A percentile compares a stretch with the other conserved stretches of the same genome.
Evolutionary conservation across 352 stramenopile genomes (phyloP).

Genomic region (Phytophthora multivora): DNA sequence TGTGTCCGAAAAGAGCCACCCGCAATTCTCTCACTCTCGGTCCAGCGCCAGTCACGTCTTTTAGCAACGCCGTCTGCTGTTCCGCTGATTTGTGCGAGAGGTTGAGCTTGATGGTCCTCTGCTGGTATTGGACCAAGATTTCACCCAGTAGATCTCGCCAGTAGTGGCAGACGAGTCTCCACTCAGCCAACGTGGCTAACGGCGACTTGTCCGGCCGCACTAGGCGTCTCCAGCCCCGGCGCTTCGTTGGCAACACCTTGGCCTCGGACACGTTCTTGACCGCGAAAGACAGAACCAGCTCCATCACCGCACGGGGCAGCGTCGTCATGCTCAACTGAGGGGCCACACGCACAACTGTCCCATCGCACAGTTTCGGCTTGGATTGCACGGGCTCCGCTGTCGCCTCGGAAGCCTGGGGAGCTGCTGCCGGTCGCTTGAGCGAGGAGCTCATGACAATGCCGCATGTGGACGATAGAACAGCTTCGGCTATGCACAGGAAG

Average conservation of each 20-base stretch:
- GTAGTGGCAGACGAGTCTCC: slow-evolving; percentile 48
- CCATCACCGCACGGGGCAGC: slow-evolving; percentile 54
- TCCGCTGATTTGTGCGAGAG: slow-evolving; percentile 47
- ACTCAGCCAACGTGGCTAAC: slow-evolving; percentile 43
- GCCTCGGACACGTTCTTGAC: slow-evolving; percentile 53
- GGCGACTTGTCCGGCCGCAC: slow-evolving; percentile 37
- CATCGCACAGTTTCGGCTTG: slow-evolving; percentile 18
- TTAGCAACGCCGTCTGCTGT: slow-evolving; percentile 30
- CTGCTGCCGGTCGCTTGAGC: slow-evolving; percentile 21
- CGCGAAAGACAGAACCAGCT: slow-evolving; percentile 58
- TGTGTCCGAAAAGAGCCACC: slow-evolving; percentile 57
- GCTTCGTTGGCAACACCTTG: slow-evolving; percentile 53
- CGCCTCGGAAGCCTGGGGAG: slow-evolving; percentile 3
- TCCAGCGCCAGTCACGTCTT: slow-evolving; percentile 25
- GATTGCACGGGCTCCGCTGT: slow-evolving; percentile 13
- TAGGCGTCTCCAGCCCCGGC: slow-evolving; percentile 48
- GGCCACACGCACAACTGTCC: neutral
- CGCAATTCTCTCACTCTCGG: slow-evolving; percentile 44
- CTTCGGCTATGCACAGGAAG: slow-evolving; percentile 11
- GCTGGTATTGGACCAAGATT: slow-evolving; percentile 46
- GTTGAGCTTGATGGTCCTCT: slow-evolving; percentile 49
- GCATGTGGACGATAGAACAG: slow-evolving; percentile 10
- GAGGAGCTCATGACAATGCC: slow-evolving; percentile 30
- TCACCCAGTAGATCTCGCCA: slow-evolving; percentile 56
- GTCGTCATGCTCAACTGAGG: slow-evolving; percentile 29